Percentiles rank a stretch among this genome's conserved stretches.
Conservation (phyloP, 2,329 filamentous ascomycete species). For the Cercospora sp. region DNA sequence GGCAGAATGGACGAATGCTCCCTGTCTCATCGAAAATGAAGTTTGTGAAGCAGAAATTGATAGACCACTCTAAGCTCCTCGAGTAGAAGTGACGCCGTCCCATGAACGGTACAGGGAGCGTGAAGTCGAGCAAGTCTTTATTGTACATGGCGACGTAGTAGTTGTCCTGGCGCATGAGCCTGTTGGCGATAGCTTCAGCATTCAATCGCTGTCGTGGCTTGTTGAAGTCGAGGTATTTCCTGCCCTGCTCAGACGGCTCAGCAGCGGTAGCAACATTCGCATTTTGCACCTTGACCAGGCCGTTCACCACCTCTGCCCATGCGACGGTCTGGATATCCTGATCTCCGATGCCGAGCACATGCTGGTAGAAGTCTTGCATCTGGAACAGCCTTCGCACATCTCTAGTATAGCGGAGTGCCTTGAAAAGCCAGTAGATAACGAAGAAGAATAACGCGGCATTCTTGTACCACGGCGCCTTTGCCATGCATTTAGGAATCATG, state of each 20-base stretch:
- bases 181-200: slow-evolving; percentile 94
- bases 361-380: slow-evolving; percentile 81
- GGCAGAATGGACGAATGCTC: slow-evolving; percentile 80
- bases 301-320: slow-evolving; percentile 86
- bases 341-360: slow-evolving; percentile 79
- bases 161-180: slow-evolving; percentile 94
- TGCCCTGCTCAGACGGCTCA: slow-evolving; percentile 55
- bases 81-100: slow-evolving; percentile 81
- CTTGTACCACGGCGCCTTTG: slow-evolving; percentile 70
- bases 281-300: slow-evolving; percentile 80
- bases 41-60: slow-evolving; percentile 86
- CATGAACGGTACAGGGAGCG: slow-evolving; percentile 80
- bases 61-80: slow-evolving; percentile 85
- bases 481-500: slow-evolving; percentile 72
- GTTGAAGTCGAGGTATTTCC: slow-evolving; percentile 60
- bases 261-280: slow-evolving; percentile 81
- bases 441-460: slow-evolving; percentile 81
- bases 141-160: slow-evolving; percentile 97
- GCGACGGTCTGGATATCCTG: slow-evolving; percentile 91
- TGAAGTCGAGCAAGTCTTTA: slow-evolving; percentile 89
- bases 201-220: slow-evolving; percentile 75
- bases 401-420: slow-evolving; percentile 69
- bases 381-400: slow-evolving; percentile 72
- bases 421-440: slow-evolving; percentile 81
- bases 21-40: slow-evolving; percentile 90